Percentiles rank a stretch among this genome's conserved stretches.
Conservation (phyloP, 2,329 filamentous ascomycete genomes). For the Fonsecaea nubica region DNA sequence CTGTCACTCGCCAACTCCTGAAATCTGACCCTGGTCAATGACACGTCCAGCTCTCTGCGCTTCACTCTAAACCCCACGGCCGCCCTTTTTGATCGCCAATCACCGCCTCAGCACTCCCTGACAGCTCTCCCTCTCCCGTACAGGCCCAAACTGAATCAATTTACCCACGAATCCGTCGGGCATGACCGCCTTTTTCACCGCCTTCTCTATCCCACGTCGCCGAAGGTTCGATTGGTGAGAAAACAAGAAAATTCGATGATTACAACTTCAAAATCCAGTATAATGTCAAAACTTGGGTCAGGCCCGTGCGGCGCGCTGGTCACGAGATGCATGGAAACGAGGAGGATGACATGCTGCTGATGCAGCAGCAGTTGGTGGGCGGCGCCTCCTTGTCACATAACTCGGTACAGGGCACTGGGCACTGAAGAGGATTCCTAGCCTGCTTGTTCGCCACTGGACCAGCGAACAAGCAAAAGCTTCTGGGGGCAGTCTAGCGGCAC, state of each 20-base stretch:
- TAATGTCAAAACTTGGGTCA: background rate
- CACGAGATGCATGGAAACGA: slow-evolving; percentile 13
- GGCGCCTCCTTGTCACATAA: slow-evolving; percentile 5
- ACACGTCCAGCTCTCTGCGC: background rate
- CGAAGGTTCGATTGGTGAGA: slow-evolving; percentile 10
- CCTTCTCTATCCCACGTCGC: slow-evolving; percentile 6
- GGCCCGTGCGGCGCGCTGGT: slow-evolving; percentile 15
- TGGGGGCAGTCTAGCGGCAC: slow-evolving; percentile 28
- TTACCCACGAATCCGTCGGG: slow-evolving; percentile 18
- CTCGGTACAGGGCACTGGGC: slow-evolving; percentile 3
- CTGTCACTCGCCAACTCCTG: background rate
- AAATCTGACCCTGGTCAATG: slow-evolving; percentile 2
- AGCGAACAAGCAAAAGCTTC: slow-evolving; percentile 28
- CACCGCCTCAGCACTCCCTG: background rate
- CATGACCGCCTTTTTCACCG: slow-evolving; percentile 39
- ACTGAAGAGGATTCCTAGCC: background rate
- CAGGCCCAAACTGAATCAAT: slow-evolving; percentile 9
- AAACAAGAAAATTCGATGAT: slow-evolving; percentile 12
- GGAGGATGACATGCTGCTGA: slow-evolving; percentile 21
- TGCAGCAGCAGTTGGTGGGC: background rate
- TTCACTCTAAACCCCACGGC: background rate
- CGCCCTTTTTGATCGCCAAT: slow-evolving; percentile 4
- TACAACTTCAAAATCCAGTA: slow-evolving; percentile 2
- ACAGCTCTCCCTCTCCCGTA: slow-evolving; percentile 9
- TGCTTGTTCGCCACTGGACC: slow-evolving; percentile 5